Evolutionary conservation across 495 filamentous ascomycete species (phyloP).

Genomic region (Cetradonia linearis): DNA sequence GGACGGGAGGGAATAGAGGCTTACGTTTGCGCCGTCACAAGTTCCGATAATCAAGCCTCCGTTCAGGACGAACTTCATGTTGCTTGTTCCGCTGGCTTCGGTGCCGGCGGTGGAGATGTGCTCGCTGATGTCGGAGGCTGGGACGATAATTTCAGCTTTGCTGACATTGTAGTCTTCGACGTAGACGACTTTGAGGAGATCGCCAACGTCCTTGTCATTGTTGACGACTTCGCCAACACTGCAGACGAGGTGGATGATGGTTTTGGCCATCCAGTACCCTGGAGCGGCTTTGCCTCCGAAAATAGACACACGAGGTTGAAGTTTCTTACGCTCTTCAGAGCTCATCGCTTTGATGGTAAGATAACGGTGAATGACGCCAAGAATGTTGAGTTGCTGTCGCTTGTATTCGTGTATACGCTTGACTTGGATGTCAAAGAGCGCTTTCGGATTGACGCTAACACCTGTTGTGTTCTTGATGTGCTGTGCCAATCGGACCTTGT

Average conservation of each 20-base stretch:
- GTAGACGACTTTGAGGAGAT: constrained; percentile 93
- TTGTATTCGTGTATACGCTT: constrained; percentile 99
- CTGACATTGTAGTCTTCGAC: constrained; percentile 98
- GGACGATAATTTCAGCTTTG: constrained; percentile 94
- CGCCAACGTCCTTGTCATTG: constrained; percentile 80
- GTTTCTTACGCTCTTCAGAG: constrained; percentile 76
- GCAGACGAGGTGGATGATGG: constrained; percentile 94
- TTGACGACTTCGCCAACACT: constrained; percentile 87
- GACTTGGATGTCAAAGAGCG: constrained; percentile 93
- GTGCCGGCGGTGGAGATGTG: constrained; percentile 98
- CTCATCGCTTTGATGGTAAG: constrained; percentile 77
- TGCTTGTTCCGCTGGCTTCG: constrained; percentile 59
- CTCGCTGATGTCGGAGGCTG: constrained; percentile 92
- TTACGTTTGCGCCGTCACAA: constrained; percentile 93
- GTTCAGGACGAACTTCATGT: constrained; percentile 99
- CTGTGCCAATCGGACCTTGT: constrained; percentile 75
- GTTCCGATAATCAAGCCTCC: constrained; percentile 96
- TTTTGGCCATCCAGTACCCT: constrained; percentile 99
- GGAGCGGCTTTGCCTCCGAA: constrained; percentile 97
- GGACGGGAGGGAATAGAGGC: constrained; percentile 26
- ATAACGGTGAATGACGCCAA: constrained; percentile 93
- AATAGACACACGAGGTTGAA: constrained; percentile 85
- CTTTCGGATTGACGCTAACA: constrained; percentile 72
- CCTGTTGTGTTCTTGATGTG: constrained; percentile 71
- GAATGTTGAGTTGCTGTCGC: constrained; percentile 97